Evolutionary conservation across 768 basidiomycete species (phyloP), one percentile per base, ranked within the genome.

Genomic region (Rossbeevera mucosa): DNA sequence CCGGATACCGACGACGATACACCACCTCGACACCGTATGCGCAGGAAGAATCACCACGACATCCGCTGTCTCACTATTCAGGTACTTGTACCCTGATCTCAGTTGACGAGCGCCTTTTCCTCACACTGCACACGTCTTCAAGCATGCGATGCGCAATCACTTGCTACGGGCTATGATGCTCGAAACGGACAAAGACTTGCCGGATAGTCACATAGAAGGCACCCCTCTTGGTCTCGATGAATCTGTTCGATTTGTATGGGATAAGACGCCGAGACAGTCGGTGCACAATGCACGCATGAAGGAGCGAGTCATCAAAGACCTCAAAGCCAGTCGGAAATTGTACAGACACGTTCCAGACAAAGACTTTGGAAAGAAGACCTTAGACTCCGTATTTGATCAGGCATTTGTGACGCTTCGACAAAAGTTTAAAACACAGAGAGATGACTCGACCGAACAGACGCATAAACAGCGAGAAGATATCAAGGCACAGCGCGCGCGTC

Each of bases 231-330:
- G 68, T 2, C 60, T 72, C 11, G 64, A 73, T 20, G 77, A 82
- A n/a, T 79, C 85, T 1, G 73, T 89, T 13, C 82, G 87, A 18
- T 89, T 89, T 57, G 82, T 88, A 4, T 90, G 88, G 88, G 81
- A 85, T 55, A 87, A 86, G 64, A 90, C 88, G 2, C 73, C 79
- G 11, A 86, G 82, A 54, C 85, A 88, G 59, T 89, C 86, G 1
- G 76, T 81, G 18, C 87, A 88, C 60, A 90, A 90, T 53, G 72
- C 76, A 9, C 76, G 78, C 13, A 88, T 88, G 86, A 88, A 85
- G 69, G 67, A 74, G 14, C 80, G 82, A 8, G 65, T 88, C 7
- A 63, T 88, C 20, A 71, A 72, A 7, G 84, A 88, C 62, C 68
- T 90, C 52, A 82, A 77, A 50, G 71, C 75, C 12, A 78, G 79